Evolutionary conservation across 805 yeast genomes (phyloP), one percentile per base, ranked within the genome.

Genomic region (Hanseniaspora singularis): DNA sequence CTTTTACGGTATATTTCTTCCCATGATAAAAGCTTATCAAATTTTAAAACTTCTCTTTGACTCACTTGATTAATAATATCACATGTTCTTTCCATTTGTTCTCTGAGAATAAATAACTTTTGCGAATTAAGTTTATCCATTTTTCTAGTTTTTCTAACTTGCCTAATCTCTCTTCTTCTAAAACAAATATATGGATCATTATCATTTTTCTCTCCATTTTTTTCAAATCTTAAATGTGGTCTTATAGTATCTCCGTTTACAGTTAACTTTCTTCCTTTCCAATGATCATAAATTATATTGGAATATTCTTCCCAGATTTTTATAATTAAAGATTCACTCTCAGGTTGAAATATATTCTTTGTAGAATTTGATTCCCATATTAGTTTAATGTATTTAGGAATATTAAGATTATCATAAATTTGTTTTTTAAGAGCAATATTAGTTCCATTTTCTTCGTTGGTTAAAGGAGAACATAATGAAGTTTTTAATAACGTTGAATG

Each of bases 181-280:
- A 92, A 92, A 66, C 96, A 86, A 33, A 86, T 81, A 62, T 92
- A 92, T 1, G 98, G 97, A 62, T 92, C 96, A 50, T 74, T 75
- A 57, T 88, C 96, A 57, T 88, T 96, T 57, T 87, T 87, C 50
- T 85, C 92, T 48, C 75, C 76, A 20, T 84, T 84, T 54, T 84
- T 88, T 65, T 88, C 96, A 60, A 84, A 87, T 60, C 79, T 83
- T 42, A 92, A 68, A 14, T 71, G 62, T 3, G 96, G 95, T 53
- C 76, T 72, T 18, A 92, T 73, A 3, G 81, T 63, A 54, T 74
- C 73, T 27, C 96, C 96, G 23, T 68, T 62, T 45, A 85, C 68
- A 36, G 64, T 75, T 16, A 87, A 70, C 60, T 88, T 82, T 51
- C 97, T 70, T 7, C 56, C 53, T 52, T 73, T 81, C 92, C 95